Conservation (phyloP, 106 monocot genomes). For the Triglochin maritima region DNA sequence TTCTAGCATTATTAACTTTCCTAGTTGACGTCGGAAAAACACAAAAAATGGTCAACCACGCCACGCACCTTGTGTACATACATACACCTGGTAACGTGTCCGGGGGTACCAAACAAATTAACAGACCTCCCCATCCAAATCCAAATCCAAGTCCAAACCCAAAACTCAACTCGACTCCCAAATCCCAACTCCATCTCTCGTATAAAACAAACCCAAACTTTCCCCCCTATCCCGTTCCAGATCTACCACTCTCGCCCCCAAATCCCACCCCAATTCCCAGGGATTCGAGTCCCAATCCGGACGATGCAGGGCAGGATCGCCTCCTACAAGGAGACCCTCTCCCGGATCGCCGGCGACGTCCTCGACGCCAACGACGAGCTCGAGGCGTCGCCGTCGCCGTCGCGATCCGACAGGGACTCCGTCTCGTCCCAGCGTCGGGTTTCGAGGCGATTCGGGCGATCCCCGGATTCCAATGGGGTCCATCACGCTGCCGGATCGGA, state of each 20-base stretch:
- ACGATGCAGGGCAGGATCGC: slow-evolving; percentile 58
- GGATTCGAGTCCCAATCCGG: not conserved
- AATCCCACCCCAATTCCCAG: not conserved
- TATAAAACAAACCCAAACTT: no score
- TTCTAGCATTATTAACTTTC: no score
- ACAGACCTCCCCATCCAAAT: not conserved
- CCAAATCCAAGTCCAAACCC: not conserved
- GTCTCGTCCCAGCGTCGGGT: slow-evolving; percentile 25
- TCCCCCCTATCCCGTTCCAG: not conserved
- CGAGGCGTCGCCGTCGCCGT: slow-evolving; percentile 3
- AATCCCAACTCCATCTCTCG: not conserved
- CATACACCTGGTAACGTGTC: no score
- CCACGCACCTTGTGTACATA: no score
- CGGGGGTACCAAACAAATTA: no score
- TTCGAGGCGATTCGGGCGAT: slow-evolving; percentile 17
- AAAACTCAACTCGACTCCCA: not conserved
- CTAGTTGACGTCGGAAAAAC: no score
- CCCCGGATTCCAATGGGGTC: slow-evolving; percentile 37
- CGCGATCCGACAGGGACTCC: slow-evolving; percentile 9
- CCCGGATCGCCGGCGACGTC: slow-evolving; percentile 71
- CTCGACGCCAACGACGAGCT: slow-evolving; percentile 35
- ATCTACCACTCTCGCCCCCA: not conserved
- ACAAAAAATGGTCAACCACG: no score
- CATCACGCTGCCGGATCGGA: slow-evolving; percentile 30
- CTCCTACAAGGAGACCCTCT: slow-evolving; percentile 69